Percentiles rank a stretch among this genome's conserved stretches.
phyloP scores from a whole-genome alignment of 2,329 filamentous ascomycete genomes.

The Tolypocladium tropicale region DNA sequence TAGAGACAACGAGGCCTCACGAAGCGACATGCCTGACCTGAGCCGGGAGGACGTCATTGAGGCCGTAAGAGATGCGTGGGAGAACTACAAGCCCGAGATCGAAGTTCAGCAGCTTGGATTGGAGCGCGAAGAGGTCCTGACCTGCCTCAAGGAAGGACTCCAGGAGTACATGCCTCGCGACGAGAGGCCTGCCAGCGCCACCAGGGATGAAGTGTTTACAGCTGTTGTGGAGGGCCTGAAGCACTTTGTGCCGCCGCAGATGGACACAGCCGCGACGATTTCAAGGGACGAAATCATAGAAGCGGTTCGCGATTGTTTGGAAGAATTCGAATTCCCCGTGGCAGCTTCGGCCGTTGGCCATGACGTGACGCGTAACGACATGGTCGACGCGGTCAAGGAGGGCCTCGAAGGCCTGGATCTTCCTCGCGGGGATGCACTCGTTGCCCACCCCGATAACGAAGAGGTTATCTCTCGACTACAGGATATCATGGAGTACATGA shows the following conservation, averaged over 20 bases:
- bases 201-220: conserved; percentile 73
- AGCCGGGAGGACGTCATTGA: conserved; percentile 76
- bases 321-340: conserved; percentile 69
- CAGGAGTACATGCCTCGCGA: conserved; percentile 56
- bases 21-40: conserved; percentile 31
- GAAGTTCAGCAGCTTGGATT: conserved; percentile 83
- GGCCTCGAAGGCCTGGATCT: conserved; percentile 43
- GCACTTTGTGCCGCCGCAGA: conserved; percentile 64
- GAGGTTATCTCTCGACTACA: conserved; percentile 47
- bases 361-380: conserved; percentile 48
- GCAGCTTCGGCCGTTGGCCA: conserved; percentile 44
- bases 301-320: conserved; percentile 75
- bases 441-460: conserved; percentile 32
- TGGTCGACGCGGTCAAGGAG: conserved; percentile 53
- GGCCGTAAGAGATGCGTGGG: conserved; percentile 83
- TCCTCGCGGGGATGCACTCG: conserved; percentile 26
- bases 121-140: conserved; percentile 81
- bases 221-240: conserved; percentile 81
- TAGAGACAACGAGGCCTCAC: conserved; percentile 45
- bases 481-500: conserved; percentile 55
- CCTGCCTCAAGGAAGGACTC: conserved; percentile 77
- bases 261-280: conserved; percentile 58
- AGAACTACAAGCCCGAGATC: conserved; percentile 88
- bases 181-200: conserved; percentile 49
- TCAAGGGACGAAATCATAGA: conserved; percentile 77